phyloP scores from a whole-genome alignment of 2,329 filamentous ascomycete species.

The Fusarium sp. region DNA sequence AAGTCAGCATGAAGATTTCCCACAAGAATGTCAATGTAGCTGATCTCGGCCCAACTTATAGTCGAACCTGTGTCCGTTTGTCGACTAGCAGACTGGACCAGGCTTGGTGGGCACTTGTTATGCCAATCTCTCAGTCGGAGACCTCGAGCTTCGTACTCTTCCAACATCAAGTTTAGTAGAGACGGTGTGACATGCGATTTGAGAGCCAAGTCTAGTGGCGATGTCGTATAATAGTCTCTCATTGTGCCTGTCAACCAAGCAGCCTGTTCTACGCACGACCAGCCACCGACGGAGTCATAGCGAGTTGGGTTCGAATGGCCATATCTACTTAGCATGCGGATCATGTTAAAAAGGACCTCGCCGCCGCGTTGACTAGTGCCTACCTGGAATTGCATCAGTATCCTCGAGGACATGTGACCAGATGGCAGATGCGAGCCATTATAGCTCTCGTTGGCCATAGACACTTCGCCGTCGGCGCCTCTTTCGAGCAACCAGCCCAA shows the following conservation, averaged over 20 bases:
- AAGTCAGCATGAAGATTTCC: slow-evolving; percentile 7
- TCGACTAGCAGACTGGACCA: neutral
- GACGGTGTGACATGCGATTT: slow-evolving; percentile 13
- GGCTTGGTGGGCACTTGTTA: neutral
- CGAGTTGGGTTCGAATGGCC: slow-evolving; percentile 11
- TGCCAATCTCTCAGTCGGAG: neutral
- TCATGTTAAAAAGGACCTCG: slow-evolving; percentile 2
- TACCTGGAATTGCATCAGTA: neutral
- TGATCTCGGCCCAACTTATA: neutral
- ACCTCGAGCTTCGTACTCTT: neutral
- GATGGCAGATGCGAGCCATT: no score
- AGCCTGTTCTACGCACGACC: neutral
- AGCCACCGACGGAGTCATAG: neutral
- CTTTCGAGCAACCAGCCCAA: slow-evolving; percentile 26
- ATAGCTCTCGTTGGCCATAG: neutral
- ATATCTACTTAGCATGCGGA: slow-evolving; percentile 1
- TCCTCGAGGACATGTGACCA: slow-evolving; percentile 1
- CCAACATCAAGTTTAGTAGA: slow-evolving; percentile 20
- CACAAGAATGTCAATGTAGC: neutral
- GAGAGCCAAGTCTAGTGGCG: neutral
- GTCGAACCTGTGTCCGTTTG: neutral
- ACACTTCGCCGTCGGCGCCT: neutral
- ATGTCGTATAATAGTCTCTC: neutral
- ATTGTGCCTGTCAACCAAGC: neutral
- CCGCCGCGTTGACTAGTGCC: neutral